Conservation (phyloP, 2,329 filamentous ascomycete species). For the Epicoccum sorghinum region DNA sequence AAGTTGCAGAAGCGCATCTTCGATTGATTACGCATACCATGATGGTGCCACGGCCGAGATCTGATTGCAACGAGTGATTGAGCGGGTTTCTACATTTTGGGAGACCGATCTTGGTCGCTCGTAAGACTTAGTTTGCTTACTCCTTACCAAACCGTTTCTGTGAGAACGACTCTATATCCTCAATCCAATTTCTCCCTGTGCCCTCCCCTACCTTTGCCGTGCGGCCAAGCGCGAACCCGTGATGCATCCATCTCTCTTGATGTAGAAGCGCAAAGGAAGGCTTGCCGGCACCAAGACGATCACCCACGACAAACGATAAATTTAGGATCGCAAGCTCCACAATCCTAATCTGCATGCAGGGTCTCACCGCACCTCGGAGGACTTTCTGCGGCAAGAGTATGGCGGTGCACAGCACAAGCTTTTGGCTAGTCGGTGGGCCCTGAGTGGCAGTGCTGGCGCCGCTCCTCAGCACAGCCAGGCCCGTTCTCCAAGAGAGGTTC, state of each 20-base stretch:
- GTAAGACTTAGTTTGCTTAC: conserved; percentile 28
- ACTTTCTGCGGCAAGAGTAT: neutral
- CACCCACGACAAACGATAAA: neutral
- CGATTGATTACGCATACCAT: conserved; percentile 40
- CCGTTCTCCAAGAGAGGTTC: neutral
- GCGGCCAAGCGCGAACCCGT: no score
- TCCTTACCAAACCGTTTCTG: conserved; percentile 25
- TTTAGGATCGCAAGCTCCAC: conserved; percentile 10
- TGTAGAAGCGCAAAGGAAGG: no score
- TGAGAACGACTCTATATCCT: conserved; percentile 42
- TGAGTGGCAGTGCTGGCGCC: conserved; percentile 9
- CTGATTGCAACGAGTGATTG: conserved; percentile 38
- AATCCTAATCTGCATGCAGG: conserved; percentile 20
- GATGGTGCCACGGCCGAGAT: conserved; percentile 34
- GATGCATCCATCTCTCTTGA: no score
- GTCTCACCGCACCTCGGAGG: neutral
- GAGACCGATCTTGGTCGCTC: conserved; percentile 25
- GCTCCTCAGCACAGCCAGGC: no score
- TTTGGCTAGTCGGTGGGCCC: conserved; percentile 18
- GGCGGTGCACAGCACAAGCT: conserved; percentile 21
- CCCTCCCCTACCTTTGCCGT: conserved; percentile 1
- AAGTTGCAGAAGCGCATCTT: conserved; percentile 33
- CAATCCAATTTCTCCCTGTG: conserved; percentile 39
- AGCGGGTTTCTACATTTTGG: conserved; percentile 30
- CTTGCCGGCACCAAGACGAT: neutral